A percentile compares a stretch with the other conserved stretches of the same genome.
phyloP scores from a whole-genome alignment of 2,329 filamentous ascomycete species.

The Talaromyces sp. region DNA sequence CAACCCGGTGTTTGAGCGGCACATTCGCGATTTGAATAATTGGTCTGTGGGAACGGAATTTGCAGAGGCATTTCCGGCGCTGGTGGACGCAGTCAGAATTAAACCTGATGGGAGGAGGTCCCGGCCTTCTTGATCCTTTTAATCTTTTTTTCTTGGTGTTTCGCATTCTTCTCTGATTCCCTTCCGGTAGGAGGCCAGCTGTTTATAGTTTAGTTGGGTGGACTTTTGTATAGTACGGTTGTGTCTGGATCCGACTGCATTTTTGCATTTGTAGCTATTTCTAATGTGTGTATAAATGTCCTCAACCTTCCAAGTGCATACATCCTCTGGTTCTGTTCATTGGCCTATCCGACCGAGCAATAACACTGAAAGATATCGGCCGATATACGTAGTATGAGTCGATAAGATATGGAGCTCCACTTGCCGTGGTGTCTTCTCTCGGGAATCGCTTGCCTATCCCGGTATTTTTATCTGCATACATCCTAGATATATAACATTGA shows the following conservation, averaged over 20 bases:
- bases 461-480: background rate
- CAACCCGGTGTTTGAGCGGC: slow-evolving; percentile 81
- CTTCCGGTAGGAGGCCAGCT: background rate
- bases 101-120: slow-evolving; percentile 22
- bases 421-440: background rate
- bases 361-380: background rate
- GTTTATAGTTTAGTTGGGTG: background rate
- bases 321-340: background rate
- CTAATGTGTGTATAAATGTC: background rate
- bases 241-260: background rate
- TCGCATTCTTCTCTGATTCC: background rate
- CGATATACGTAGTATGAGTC: background rate
- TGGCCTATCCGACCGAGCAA: background rate
- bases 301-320: too few species aligned
- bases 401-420: background rate
- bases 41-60: slow-evolving; percentile 76
- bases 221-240: background rate
- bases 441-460: slow-evolving; percentile 1
- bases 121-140: background rate
- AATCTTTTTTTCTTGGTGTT: background rate
- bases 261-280: slow-evolving; percentile 1
- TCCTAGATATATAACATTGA: background rate
- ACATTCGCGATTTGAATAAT: slow-evolving; percentile 70
- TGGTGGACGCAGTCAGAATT: slow-evolving; percentile 45
- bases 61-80: slow-evolving; percentile 59